phyloP scores from a whole-genome alignment of 306 rosid genomes.

The Prunus davidiana region DNA sequence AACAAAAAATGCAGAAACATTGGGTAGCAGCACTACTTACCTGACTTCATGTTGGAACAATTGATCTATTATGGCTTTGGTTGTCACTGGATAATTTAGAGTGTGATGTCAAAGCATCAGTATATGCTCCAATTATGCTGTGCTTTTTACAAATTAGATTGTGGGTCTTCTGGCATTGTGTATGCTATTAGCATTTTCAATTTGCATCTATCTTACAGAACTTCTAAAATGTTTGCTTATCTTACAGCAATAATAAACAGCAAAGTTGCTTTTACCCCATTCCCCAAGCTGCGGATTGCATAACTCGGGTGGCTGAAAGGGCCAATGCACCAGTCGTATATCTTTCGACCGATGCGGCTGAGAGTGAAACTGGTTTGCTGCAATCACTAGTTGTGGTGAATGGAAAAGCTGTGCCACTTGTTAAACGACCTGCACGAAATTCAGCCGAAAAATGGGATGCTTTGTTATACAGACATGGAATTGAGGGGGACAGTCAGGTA shows the following conservation, averaged over 20 bases:
- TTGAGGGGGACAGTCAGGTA: conserved; percentile 83
- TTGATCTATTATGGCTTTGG: not conserved
- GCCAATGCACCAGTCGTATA: conserved; percentile 65
- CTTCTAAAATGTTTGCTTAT: conserved; percentile 27
- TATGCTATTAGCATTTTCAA: conserved; percentile 5
- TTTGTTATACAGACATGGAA: conserved; percentile 69
- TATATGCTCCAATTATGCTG: not conserved
- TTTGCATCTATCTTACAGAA: not conserved
- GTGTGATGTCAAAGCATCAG: not conserved
- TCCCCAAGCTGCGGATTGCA: conserved; percentile 97
- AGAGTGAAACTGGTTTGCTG: conserved; percentile 79
- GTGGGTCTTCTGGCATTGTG: not conserved
- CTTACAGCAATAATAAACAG: conserved; percentile 69
- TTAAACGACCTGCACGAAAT: conserved; percentile 77
- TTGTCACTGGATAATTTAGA: not conserved
- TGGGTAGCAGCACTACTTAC: not conserved
- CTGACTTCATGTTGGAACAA: not conserved
- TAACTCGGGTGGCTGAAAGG: conserved; percentile 57
- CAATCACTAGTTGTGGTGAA: conserved; percentile 73
- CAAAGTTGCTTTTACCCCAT: conserved; percentile 96
- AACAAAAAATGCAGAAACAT: not conserved
- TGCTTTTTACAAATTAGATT: not conserved
- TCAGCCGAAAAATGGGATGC: conserved; percentile 99
- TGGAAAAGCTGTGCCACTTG: conserved; percentile 74
- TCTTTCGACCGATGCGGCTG: conserved; percentile 97